phyloP scores from a whole-genome alignment of 2,329 filamentous ascomycete genomes.

The Dactylella cylindrospora region DNA sequence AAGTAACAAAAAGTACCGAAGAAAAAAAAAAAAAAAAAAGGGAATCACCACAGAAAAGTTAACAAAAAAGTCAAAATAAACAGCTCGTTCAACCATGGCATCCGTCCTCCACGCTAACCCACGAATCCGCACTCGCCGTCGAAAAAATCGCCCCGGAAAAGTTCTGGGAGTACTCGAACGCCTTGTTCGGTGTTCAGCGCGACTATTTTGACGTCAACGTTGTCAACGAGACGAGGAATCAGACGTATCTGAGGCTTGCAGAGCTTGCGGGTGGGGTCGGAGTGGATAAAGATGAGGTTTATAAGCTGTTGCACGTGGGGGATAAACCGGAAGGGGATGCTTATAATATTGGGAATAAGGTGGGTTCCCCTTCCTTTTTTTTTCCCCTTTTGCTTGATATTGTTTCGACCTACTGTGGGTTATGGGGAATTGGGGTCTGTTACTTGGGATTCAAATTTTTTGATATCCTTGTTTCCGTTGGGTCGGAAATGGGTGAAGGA shows the following conservation, averaged over 20 bases:
- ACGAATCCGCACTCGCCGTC: constrained; percentile 83
- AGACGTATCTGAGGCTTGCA: constrained; percentile 77
- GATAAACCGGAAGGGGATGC: constrained; percentile 66
- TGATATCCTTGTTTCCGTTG: too few species aligned
- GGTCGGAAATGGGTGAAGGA: too few species aligned
- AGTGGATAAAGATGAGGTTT: constrained; percentile 70
- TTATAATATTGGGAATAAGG: constrained; percentile 73
- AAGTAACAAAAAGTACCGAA: too few species aligned
- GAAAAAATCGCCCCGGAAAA: constrained; percentile 67
- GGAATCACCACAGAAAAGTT: too few species aligned
- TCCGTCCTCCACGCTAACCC: constrained; percentile 54
- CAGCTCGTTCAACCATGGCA: constrained; percentile 44
- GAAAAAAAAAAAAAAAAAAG: too few species aligned
- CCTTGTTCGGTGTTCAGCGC: constrained; percentile 64
- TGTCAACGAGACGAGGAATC: constrained; percentile 79
- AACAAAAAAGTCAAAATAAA: too few species aligned
- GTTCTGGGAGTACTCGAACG: constrained; percentile 72
- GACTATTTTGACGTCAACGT: constrained; percentile 83
- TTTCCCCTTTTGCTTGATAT: too few species aligned
- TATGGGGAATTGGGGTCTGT: too few species aligned
- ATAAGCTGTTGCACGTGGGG: constrained; percentile 67
- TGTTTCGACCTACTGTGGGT: too few species aligned
- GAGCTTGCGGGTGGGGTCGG: constrained; percentile 70
- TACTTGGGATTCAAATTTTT: too few species aligned
- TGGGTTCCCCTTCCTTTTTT: constrained; percentile 22